Evolutionary conservation across 306 rosid genomes (phyloP), one percentile per base, ranked within the genome.

Genomic region (Begonia masoniana): DNA sequence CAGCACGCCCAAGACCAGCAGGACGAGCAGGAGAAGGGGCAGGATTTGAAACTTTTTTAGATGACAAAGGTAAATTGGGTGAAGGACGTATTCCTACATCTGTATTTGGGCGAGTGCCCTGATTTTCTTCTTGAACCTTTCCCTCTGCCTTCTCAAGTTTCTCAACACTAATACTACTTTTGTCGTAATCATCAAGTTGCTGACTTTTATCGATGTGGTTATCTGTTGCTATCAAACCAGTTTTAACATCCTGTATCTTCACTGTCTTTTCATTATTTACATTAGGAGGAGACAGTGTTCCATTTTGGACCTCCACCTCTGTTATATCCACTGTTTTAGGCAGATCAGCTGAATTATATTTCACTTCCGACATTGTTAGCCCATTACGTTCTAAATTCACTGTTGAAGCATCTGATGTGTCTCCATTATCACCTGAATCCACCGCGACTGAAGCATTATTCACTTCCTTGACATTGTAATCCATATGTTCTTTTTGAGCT

Each of bases 1-100:
- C 87, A 12, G 87, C 91, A 59, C 73, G 91, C 26, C 95, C 95
- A 63, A 89, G 85, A 60, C 94, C 97, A 51, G 94, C 95, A 15
- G 97, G 97, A 60, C 64, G 87, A 57, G 80, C 78, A 62, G 78
- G 77, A 65, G 77, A 58, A 41, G 80, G 52, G 24, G 67, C 68
- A 19, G 73, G 51, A 68, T 52, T 70, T 55, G 72, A 59, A 67
- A 87, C 59, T 47, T 72, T 76, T 62, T 60, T 84, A 61, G 76
- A 63, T 71, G 78, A 72, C 26, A 79, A 56, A 59, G 65, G 50
- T 63, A 57, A 63, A 60, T 50, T 68, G 13, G 66, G 59, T 21
- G 66, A 65, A 19, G 56, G 79, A 55, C 47, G 81, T 46, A 41
- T 52, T 43, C 65, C 77, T 49, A 31, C 66, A 24, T 56, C 63